Evolutionary conservation across 768 basidiomycete genomes (phyloP).

Genomic region (Boletus pseudo-olivaceus): DNA sequence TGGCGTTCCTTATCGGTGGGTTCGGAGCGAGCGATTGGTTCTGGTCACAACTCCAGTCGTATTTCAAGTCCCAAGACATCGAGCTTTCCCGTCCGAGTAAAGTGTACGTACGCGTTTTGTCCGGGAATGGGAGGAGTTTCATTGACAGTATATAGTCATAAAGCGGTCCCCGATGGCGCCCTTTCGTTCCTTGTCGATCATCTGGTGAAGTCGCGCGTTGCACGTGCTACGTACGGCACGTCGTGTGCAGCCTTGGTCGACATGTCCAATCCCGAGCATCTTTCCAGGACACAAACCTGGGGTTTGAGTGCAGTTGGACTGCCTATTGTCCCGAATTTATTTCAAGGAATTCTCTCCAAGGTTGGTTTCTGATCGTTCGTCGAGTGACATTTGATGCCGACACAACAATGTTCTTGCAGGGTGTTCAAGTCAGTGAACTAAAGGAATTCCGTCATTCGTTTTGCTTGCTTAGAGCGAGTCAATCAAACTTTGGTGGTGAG

Average conservation of each 20-base stretch:
- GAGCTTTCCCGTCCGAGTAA: constrained; percentile 45
- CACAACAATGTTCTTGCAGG: background rate
- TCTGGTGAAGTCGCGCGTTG: constrained; percentile 43
- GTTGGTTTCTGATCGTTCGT: background rate
- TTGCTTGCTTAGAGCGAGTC: background rate
- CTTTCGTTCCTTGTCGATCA: constrained; percentile 38
- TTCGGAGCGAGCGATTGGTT: constrained; percentile 46
- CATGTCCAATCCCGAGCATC: constrained; percentile 3
- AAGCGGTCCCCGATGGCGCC: constrained; percentile 51
- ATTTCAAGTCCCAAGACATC: constrained; percentile 34
- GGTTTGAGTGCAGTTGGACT: background rate
- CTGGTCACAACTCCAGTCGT: constrained; percentile 38
- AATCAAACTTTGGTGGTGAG: background rate
- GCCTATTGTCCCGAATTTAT: constrained; percentile 1
- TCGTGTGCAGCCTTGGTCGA: constrained; percentile 32
- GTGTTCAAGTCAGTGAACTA: constrained; percentile 5
- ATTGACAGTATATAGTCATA: constrained; percentile 19
- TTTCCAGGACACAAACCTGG: constrained; percentile 9
- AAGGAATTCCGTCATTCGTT: constrained; percentile 18
- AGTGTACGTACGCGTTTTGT: constrained; percentile 37
- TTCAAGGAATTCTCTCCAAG: constrained; percentile 5
- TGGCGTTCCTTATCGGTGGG: constrained; percentile 46
- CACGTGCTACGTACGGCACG: constrained; percentile 51
- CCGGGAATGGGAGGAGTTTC: background rate
- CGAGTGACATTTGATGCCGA: background rate